Evolutionary conservation across 768 basidiomycete species (phyloP), one percentile per base, ranked within the genome.

Genomic region (Ramaria sp.): DNA sequence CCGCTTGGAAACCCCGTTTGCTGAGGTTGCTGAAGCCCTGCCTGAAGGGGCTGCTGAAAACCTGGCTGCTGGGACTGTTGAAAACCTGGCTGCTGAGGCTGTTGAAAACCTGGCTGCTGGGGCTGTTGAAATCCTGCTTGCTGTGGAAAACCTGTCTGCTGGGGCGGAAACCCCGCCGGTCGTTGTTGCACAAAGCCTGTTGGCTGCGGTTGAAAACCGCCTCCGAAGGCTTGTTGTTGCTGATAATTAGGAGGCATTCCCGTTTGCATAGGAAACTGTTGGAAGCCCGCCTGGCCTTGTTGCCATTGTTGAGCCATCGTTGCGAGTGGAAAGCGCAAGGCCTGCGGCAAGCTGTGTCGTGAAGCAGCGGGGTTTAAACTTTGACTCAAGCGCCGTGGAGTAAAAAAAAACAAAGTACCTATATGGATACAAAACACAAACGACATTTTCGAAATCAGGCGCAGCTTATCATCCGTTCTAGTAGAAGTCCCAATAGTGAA

Each of bases 221-320:
- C 71, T 52, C 65, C 67, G 22, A 69, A 65, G 9, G 59, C 61
- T 22, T 50, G 61, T 45, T 59, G 61, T 30, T 55, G 53, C 28
- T 55, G 50, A 39, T 39, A 49, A 49, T 71, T 73, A 54, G 60
- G 59, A 50, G 70, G 76, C 66, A 77, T 83, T 13, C 84, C 86
- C 2, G 86, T 85, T 60, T 85, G 85, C 66, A 82, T 71, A 30
- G 87, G 82, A 63, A 85, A 83, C 27, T 50, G 48, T 68, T 88
- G 85, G 62, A 72, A 83, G 34, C 80, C 79, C 22, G 75, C 77
- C 66, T 82, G 83, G 50, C 74, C 75, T 63, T 79, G 78, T 38
- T 74, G 76, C 85, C 87, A 89, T 69, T 87, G 59, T 43, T 60
- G 85, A 62, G 85, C 78, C 87, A 89, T 88, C 30, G 42, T 45